Evolutionary conservation across 345 rosid genomes (phyloP), one percentile per base, ranked within the genome.

Genomic region (Boechera stricta): DNA sequence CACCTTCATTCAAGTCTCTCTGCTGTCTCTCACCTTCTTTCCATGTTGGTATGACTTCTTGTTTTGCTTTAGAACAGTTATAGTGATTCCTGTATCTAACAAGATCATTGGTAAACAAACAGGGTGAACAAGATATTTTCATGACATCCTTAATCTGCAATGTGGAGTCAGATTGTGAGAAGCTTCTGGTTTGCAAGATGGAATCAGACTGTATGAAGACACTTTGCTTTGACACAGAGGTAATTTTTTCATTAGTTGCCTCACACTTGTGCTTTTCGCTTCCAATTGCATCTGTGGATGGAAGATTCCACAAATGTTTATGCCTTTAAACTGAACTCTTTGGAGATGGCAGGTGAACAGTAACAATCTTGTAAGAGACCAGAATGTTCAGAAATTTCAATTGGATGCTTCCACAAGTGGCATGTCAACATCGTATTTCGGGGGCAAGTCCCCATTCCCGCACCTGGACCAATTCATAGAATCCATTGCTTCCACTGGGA

Each of bases 141-240:
- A 85, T 91, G 97, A 81, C 88, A 51, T 95, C 99, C 58, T 78
- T 95, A 83, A 95, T 92, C 83, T 89, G 99, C 87, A 89, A 85
- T 13, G 81, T 92, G 85, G 91, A 86, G 78, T 80, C 74, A 70
- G 91, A 88, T 72, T 92, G 92, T 72, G 84, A 89, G 86, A 92
- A 87, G 87, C 88, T 89, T 78, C 85, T 95, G 60, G 87, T 92
- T 79, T 95, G 97, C 90, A 91, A 87, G 82, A 78, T 88, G 89
- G 98, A 92, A 79, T 75, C 87, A 74, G 98, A 91, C 74, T 95
- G 96, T 77, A 88, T 85, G 69, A 95, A 87, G 86, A 91, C 89
- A 63, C 87, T 92, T 79, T 92, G 84, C 56, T 95, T 92, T 73
- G 94, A 95, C 75, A 90, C 98, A 13, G 97, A 92, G 97, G 98